phyloP scores from a whole-genome alignment of 2,329 filamentous ascomycete species.

The Metarhizium robertsii region DNA sequence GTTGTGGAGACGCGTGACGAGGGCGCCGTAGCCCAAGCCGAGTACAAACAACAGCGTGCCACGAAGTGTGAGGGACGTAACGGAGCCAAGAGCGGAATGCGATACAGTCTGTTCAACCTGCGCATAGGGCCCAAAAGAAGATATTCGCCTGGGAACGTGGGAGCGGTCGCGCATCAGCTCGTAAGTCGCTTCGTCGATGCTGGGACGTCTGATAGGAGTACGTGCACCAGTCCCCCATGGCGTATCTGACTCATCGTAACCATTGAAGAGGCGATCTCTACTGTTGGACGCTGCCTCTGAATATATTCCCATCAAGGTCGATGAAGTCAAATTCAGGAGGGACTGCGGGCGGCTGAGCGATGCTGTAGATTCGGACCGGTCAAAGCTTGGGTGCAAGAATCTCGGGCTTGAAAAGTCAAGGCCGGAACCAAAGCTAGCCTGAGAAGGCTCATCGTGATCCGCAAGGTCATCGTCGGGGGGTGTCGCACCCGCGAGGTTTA shows the following conservation, averaged over 20 bases:
- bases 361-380: conserved; percentile 15
- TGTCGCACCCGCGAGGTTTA: conserved; percentile 39
- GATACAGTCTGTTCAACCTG: conserved; percentile 14
- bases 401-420: conserved; percentile 23
- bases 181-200: conserved; percentile 34
- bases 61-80: conserved; percentile 46
- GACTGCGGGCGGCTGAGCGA: conserved; percentile 63
- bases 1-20: conserved; percentile 73
- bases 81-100: conserved; percentile 12
- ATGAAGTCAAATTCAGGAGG: conserved; percentile 76
- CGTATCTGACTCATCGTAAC: conserved; percentile 49
- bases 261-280: conserved; percentile 28
- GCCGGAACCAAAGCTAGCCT: conserved; percentile 13
- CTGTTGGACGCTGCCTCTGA: conserved; percentile 51
- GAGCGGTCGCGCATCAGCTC: conserved; percentile 33
- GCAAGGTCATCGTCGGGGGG: conserved; percentile 29
- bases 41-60: conserved; percentile 63
- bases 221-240: conserved; percentile 74
- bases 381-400: conserved; percentile 36
- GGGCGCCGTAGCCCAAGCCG: conserved; percentile 71
- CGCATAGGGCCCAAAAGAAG: conserved; percentile 20
- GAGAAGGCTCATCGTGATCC: conserved; percentile 13
- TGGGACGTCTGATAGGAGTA: conserved; percentile 45
- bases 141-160: conserved; percentile 22
- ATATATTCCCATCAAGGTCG: conserved; percentile 89